Evolutionary conservation across 306 rosid species (phyloP).

Genomic region (Pyrus betulifolia): DNA sequence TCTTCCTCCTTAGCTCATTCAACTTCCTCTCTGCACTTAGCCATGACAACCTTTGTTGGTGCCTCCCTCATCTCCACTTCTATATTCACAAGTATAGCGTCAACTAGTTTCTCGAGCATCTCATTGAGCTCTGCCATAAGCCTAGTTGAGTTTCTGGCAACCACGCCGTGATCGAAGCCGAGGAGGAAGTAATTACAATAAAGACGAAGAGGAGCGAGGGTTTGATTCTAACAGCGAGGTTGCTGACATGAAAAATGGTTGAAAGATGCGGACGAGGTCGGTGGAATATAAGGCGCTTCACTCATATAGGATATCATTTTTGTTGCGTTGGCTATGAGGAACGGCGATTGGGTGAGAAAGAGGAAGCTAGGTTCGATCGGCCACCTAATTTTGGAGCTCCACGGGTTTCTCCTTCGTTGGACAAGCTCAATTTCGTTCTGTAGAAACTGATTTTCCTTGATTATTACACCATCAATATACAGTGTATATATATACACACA

Average conservation of each 20-base stretch:
- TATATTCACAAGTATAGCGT: conserved; percentile 79
- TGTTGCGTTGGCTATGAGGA: conserved; percentile 45
- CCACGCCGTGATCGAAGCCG: neutral
- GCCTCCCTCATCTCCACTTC: conserved; percentile 71
- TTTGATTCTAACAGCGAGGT: conserved; percentile 20
- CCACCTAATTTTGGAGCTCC: conserved; percentile 13
- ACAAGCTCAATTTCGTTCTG: conserved; percentile 31
- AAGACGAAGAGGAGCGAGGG: conserved; percentile 15
- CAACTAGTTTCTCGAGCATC: conserved; percentile 59
- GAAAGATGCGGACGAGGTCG: conserved; percentile 29
- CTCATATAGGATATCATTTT: conserved; percentile 42
- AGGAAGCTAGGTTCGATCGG: conserved; percentile 15
- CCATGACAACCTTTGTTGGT: conserved; percentile 71
- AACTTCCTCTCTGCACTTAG: conserved; percentile 47
- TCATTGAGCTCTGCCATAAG: conserved; percentile 51
- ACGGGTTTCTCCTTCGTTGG: conserved; percentile 40
- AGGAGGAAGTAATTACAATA: neutral
- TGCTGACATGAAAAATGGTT: neutral
- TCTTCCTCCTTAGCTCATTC: conserved; percentile 21
- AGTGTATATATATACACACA: too few species aligned
- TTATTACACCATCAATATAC: too few species aligned
- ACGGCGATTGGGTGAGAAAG: conserved; percentile 27
- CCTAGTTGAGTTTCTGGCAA: neutral
- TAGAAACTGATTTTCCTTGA: too few species aligned
- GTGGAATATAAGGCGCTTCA: conserved; percentile 32